A percentile compares a stretch with the other conserved stretches of the same genome.
Conservation (phyloP, 1,139 yeast genomes). For the Candida anutae region DNA sequence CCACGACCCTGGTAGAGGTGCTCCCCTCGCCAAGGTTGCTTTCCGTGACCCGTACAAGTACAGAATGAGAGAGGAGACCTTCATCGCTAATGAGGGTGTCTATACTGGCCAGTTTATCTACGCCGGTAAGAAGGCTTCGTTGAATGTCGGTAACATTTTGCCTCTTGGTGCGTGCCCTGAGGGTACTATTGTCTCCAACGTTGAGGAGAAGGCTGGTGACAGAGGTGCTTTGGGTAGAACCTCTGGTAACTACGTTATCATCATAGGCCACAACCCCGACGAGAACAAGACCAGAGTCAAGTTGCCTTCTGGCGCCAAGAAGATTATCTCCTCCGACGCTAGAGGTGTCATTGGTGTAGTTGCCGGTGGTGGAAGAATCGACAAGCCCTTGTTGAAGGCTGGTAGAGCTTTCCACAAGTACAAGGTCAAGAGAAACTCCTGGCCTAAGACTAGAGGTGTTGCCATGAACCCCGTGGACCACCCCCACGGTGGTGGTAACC, state of each 20-base stretch:
- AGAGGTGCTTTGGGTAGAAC: slow-evolving; percentile 99
- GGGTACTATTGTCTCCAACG: slow-evolving; percentile 98
- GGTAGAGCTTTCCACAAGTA: slow-evolving; percentile 99
- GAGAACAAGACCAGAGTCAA: slow-evolving; percentile 98
- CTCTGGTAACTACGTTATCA: slow-evolving; percentile 98
- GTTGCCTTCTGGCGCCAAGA: slow-evolving; percentile 99
- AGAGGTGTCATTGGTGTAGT: slow-evolving; percentile 99
- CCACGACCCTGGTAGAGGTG: slow-evolving; percentile 99
- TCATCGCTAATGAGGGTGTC: slow-evolving; percentile 99
- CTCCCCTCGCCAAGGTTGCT: slow-evolving; percentile 97
- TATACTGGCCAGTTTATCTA: slow-evolving; percentile 98
- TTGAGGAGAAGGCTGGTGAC: slow-evolving; percentile 99
- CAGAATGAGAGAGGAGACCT: slow-evolving; percentile 96
- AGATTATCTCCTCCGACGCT: slow-evolving; percentile 88
- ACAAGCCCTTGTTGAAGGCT: slow-evolving; percentile 98
- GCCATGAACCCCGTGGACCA: slow-evolving; percentile 99
- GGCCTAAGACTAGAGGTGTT: slow-evolving; percentile 99
- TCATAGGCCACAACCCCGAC: slow-evolving; percentile 98
- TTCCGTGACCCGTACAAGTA: slow-evolving; percentile 99
- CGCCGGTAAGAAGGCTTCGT: slow-evolving; percentile 98
- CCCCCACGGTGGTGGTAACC: slow-evolving; percentile 99
- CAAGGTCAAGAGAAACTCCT: slow-evolving; percentile 98
- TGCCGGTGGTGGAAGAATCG: slow-evolving; percentile 99
- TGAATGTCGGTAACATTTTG: slow-evolving; percentile 94
- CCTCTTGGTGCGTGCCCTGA: slow-evolving; percentile 98